Percentiles rank a stretch among this genome's conserved stretches.
Conservation (phyloP, 495 filamentous ascomycete species). For the Penicillium soppii region DNA sequence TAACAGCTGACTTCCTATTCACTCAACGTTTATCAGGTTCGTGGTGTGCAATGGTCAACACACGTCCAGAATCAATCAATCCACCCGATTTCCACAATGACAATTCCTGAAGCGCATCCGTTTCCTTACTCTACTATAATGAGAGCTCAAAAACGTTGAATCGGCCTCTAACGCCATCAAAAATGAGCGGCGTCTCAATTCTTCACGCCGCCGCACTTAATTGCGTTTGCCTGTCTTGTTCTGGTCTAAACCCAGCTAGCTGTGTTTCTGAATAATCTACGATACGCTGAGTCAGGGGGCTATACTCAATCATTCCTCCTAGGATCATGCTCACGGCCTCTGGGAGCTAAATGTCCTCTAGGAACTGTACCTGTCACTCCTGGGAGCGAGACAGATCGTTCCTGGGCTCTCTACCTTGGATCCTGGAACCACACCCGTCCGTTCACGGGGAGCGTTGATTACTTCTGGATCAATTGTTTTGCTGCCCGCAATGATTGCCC, state of each 20-base stretch:
- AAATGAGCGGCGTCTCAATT: conserved; percentile 6
- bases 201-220: conserved; percentile 1
- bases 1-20: too few relatives aligned
- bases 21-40: conserved; percentile 16
- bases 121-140: conserved; percentile 4
- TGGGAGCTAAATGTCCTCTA: too few relatives aligned
- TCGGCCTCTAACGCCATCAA: not conserved
- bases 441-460: not conserved
- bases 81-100: not conserved
- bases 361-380: not conserved
- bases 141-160: not conserved
- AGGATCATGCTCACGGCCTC: not conserved
- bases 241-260: not conserved
- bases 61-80: not conserved
- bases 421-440: not conserved
- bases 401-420: not conserved
- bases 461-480: too few relatives aligned
- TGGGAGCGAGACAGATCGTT: not conserved
- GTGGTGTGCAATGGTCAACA: not conserved
- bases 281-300: not conserved
- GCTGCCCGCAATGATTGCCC: too few relatives aligned
- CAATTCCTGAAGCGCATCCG: not conserved
- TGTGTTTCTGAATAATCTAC: not conserved
- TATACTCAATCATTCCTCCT: not conserved
- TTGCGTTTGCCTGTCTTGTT: conserved; percentile 3